phyloP scores from a whole-genome alignment of 345 rosid species.

The Eucalyptus leucophloia region DNA sequence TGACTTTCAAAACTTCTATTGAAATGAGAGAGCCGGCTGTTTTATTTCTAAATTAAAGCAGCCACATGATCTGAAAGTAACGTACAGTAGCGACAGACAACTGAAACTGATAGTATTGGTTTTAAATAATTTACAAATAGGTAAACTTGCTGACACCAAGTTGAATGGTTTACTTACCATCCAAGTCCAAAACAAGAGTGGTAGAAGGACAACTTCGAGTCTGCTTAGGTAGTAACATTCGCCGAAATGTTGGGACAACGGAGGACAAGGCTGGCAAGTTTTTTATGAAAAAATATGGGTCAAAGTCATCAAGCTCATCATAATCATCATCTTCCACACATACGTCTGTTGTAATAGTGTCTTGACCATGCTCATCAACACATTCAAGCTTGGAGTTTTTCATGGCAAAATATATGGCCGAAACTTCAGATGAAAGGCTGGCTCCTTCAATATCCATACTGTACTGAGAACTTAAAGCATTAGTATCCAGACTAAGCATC shows the following conservation, averaged over 20 bases:
- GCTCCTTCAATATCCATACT: conserved; percentile 40
- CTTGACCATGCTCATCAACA: conserved; percentile 77
- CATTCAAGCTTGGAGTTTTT: conserved; percentile 93
- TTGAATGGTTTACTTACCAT: conserved; percentile 42
- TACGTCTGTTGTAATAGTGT: conserved; percentile 50
- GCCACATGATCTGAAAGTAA: not conserved
- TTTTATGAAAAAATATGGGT: conserved; percentile 85
- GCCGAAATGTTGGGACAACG: conserved; percentile 85
- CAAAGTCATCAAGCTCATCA: conserved; percentile 84
- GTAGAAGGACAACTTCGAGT: conserved; percentile 95
- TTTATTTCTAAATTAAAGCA: not conserved
- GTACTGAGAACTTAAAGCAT: conserved; percentile 15
- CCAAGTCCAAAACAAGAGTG: conserved; percentile 91
- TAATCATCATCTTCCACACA: conserved; percentile 62
- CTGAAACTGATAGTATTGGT: not conserved
- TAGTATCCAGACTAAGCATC: conserved; percentile 23
- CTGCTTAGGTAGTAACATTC: conserved; percentile 77
- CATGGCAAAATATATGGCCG: conserved; percentile 95
- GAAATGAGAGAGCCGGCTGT: not conserved
- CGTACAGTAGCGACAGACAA: not conserved
- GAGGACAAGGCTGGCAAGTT: conserved; percentile 84
- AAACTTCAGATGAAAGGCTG: conserved; percentile 61
- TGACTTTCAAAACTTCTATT: not conserved
- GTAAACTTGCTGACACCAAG: not conserved
- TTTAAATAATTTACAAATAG: not conserved